Base-by-base conservation (phyloP, 1,139 yeast species). In the Arxiozyma heterogenica region DNA sequence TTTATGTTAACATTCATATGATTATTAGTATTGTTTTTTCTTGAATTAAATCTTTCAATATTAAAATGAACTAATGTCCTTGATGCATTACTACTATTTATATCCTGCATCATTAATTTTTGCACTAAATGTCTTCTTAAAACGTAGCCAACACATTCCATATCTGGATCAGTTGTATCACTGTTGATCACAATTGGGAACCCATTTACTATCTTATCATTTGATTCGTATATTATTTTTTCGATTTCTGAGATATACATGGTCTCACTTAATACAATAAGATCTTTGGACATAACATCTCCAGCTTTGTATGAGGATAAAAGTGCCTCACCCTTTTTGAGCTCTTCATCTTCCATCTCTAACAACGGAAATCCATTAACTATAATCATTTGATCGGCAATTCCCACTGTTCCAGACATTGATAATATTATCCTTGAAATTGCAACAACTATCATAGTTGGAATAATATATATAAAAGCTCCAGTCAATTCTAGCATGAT, bases 401-500 rank as follows among this genome's bases (percentile, higher is more conserved):
- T 90, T 1, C 98, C 98, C 25, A 84, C 85, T 46, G 80, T 75
- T 1, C 96, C 95, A 76, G 86, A 84, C 54, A 74, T 76, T 59
- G 86, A 94, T 58, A 82, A 81, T 34, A 93, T 82, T 48, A 83
- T 73, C 62, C 88, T 86, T 1, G 98, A 90, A n/a, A 86, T 80
- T 0, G 96, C 93, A 1, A 94, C 96, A 0, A 89, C 95, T 52
- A 94, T 86, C 98, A 93, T 93, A 0, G 95, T 89, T 1, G 98
- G 98, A 34, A 93, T 78, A 51, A 93, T 87, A 66, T 88, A 91
- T 51, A 87, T 81, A 51, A 90, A 75, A 1, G 97, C 98, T 23
- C 98, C 98, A 0, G 98, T 93, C 53, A 93, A 75, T 69, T 94
- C 99, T 72, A 93, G 90, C 93, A 94, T 86, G 47, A 94, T 86